Base-by-base conservation (phyloP, 2,329 filamentous ascomycete species). In the Aspergillus ibericus region DNA sequence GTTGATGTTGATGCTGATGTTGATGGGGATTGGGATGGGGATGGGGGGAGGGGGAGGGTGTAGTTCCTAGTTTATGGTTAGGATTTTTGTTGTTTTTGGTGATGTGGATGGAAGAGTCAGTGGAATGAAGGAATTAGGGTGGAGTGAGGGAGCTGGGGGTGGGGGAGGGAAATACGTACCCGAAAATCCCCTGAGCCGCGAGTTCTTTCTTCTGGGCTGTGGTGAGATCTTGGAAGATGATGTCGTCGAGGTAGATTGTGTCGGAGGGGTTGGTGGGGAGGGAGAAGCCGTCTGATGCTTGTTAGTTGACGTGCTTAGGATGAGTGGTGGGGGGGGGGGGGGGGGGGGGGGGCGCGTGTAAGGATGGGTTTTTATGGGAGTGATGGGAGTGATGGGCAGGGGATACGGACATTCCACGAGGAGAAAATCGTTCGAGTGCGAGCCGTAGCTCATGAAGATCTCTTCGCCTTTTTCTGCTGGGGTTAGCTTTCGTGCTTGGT, bases 361-460 rank as follows among this genome's bases (percentile, higher is more conserved):
- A 1, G 16, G 20, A 13, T 42, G 8, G 16, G 20, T 44, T 10
- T 4, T 4, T 2, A 29, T 2, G 9, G 8, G 29, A 16, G 44
- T 7, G 16, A 12, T 6, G 25, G 20, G 25, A n/a, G 27, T 8
- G 40, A 18, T 4, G 18, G 27, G 18, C 12, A 32, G 25, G 34
- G 35, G n/a, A 9, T 8, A 13, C 69, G 59, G 56, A 75, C 74
- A 77, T 67, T 77, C 74, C 46, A 68, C 60, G 13, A 75, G 59
- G 16, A 77, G 68, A 36, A 74, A 70, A 52, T 76, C 74, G 44
- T 72, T 76, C 0, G 71, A 66, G 56, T 77, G 75, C n/a, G 69
- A 59, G 13, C 75, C 75, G 40, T 77, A 77, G 35, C 70, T 76
- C 58, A 75, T 72, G 46, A 66, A 75, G 48, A 77, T 59, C 49